phyloP scores from a whole-genome alignment of 176 grass and related monocot genomes.

The Themeda triandra region DNA sequence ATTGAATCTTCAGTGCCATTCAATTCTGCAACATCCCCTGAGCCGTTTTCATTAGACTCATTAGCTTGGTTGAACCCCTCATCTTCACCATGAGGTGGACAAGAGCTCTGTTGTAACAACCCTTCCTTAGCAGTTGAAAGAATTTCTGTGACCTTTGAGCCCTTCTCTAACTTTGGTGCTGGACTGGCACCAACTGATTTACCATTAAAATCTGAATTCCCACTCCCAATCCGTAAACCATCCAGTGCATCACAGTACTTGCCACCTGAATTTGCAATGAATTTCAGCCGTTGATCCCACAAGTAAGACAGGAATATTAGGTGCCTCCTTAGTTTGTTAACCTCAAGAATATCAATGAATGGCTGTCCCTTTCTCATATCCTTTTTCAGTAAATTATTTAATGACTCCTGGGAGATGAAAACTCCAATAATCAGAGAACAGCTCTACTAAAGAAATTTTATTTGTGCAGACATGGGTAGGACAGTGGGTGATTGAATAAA shows the following conservation, averaged over 20 bases:
- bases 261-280: slow-evolving; percentile 60
- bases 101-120: slow-evolving; percentile 9
- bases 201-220: slow-evolving; percentile 38
- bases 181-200: slow-evolving; percentile 27
- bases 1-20: slow-evolving; percentile 21
- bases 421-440: slow-evolving; percentile 30
- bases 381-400: slow-evolving; percentile 63
- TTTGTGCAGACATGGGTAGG: slow-evolving; percentile 11
- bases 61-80: slow-evolving; percentile 15
- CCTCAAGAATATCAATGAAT: slow-evolving; percentile 88
- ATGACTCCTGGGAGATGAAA: slow-evolving; percentile 64
- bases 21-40: slow-evolving; percentile 8
- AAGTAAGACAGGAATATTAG: slow-evolving; percentile 83
- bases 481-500: slow-evolving; percentile 2
- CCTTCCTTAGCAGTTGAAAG: slow-evolving; percentile 36
- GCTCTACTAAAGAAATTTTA: not conserved
- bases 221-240: slow-evolving; percentile 45
- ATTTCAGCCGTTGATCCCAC: slow-evolving; percentile 82
- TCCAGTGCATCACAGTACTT: slow-evolving; percentile 39
- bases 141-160: slow-evolving; percentile 28
- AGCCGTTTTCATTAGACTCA: slow-evolving; percentile 34
- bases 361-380: slow-evolving; percentile 54
- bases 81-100: slow-evolving; percentile 23
- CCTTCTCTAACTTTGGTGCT: slow-evolving; percentile 40
- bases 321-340: slow-evolving; percentile 79